These are phyloP conservation scores for Tetradesmus obliquus DNA, from an alignment of 139 green algal species.

Conservation along the genomic window DNA sequence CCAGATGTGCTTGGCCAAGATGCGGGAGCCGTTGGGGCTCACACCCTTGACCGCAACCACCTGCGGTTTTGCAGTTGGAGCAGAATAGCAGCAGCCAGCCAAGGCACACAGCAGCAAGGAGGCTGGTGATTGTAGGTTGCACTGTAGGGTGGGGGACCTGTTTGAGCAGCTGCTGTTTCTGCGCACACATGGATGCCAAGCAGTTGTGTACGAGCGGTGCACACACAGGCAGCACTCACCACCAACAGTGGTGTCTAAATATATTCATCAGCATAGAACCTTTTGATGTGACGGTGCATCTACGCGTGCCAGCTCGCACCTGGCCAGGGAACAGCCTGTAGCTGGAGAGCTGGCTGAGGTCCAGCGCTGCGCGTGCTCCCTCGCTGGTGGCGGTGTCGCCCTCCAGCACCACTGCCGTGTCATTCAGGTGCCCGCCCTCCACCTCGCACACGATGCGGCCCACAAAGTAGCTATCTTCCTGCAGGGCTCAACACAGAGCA, in stretches of 20 bases:
- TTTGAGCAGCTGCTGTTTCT: no score
- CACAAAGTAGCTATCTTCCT: conserved; percentile 74
- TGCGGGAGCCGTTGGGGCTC: conserved; percentile 81
- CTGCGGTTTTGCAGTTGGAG: neutral
- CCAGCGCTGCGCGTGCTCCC: conserved; percentile 78
- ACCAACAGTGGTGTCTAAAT: no score
- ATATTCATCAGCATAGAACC: no score
- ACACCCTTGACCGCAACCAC: conserved; percentile 55
- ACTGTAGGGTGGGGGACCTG: neutral
- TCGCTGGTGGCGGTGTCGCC: conserved; percentile 63
- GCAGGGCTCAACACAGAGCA: conserved; percentile 15
- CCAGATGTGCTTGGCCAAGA: conserved; percentile 78
- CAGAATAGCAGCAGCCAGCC: neutral
- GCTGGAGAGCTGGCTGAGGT: conserved; percentile 67
- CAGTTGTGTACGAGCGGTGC: no score
- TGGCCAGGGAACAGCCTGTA: conserved; percentile 55
- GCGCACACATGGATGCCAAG: no score
- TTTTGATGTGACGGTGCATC: no score
- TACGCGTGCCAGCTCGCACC: conserved; percentile 5
- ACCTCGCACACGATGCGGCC: conserved; percentile 73
- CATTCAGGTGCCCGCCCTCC: conserved; percentile 70
- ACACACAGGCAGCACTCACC: no score
- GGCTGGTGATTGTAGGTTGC: neutral
- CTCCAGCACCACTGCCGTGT: conserved; percentile 81
- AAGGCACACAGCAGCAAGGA: neutral